Percentiles rank a stretch among this genome's conserved stretches.
Conservation (phyloP, 805 yeast species). For the Barnettozyma siamensis region DNA sequence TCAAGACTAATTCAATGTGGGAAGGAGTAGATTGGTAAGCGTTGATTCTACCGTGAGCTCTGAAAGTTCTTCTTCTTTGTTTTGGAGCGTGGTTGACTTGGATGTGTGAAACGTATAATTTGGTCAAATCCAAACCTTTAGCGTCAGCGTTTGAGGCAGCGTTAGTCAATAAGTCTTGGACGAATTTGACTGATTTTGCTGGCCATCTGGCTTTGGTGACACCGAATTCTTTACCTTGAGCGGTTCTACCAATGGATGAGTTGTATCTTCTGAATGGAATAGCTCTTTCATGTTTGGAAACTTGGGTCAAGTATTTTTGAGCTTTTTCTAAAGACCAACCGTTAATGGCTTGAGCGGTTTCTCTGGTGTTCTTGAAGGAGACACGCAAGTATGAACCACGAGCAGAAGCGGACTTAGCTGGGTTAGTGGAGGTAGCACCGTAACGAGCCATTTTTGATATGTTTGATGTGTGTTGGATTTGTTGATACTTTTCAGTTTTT, state of each 20-base stretch:
- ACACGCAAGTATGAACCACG: constrained; percentile 99
- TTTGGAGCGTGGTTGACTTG: constrained; percentile 99
- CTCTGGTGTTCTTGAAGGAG: constrained; percentile 99
- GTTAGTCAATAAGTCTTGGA: constrained; percentile 90
- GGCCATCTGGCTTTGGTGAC: constrained; percentile 99
- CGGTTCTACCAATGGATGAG: constrained; percentile 97
- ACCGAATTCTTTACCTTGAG: constrained; percentile 99
- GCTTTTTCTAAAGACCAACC: constrained; percentile 98
- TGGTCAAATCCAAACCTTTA: constrained; percentile 95
- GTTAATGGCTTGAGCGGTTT: constrained; percentile 95
- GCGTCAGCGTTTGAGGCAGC: constrained; percentile 99
- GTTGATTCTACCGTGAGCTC: constrained; percentile 99
- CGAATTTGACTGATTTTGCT: constrained; percentile 93
- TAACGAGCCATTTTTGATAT: constrained; percentile 82
- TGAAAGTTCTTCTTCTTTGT: constrained; percentile 99
- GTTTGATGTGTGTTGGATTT: constrained; percentile 1
- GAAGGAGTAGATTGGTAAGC: constrained; percentile 99
- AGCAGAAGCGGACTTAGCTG: constrained; percentile 98
- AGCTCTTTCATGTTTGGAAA: constrained; percentile 97
- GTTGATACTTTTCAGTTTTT: background rate
- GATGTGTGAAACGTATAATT: constrained; percentile 93
- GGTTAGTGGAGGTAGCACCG: constrained; percentile 99
- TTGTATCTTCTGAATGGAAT: constrained; percentile 98
- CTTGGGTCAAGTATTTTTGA: constrained; percentile 91
- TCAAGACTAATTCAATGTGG: constrained; percentile 95